Base-by-base conservation (phyloP, 495 filamentous ascomycete species). In the Parmelia sp. region DNA sequence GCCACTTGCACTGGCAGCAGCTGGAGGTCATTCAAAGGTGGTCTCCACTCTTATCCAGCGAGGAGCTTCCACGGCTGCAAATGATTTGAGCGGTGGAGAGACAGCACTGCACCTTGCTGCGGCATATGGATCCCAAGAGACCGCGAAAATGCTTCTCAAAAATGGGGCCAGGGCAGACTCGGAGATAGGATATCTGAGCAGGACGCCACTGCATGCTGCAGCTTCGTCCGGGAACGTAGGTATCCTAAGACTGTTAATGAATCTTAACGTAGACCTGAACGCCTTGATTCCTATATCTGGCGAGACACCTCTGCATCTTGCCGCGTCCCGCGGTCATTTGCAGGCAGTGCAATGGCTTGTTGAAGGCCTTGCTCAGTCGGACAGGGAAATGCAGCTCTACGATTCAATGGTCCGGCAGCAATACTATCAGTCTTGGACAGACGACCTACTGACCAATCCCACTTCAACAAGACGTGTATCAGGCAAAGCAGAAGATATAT, bases 251-350 rank as follows among this genome's bases (percentile, higher is more conserved):
- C 10, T 31, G 9, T 31, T 60, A 25, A 42, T 60, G 23, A 25
- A 17, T 8, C n/a, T 44, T 23, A 29, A 21, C 21, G 58, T 29
- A 42, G 39, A 45, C 21, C 17, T 60, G 23, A 60, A 60, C 23
- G 39, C 25, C 14, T 19, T 60, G n/a, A 44, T 42, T 27, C 58
- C 39, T 27, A 9, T 15, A 15, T 25, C 10, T 33, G 37, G 42
- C 4, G 58, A 60, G 35, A 44, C 58, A 44, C 58, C 58, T 45
- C 31, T 60, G 4, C 58, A 60, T 31, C 42, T 60, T 11, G 58
- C 58, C 31, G 58, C 58, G 12, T 25, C 42, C 11, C 21, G 42
- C 21, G 58, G 58, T 31, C 58, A 60, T 44, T 19, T 60, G 2
- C 37, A 42, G 25, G 29, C 42, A 15, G 58, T 60, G 19, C 27